A percentile compares a stretch with the other conserved stretches of the same genome.
These are phyloP conservation scores for Rhodocollybia butyracea DNA, from an alignment of 768 basidiomycete species.

Conservation along the genomic window DNA sequence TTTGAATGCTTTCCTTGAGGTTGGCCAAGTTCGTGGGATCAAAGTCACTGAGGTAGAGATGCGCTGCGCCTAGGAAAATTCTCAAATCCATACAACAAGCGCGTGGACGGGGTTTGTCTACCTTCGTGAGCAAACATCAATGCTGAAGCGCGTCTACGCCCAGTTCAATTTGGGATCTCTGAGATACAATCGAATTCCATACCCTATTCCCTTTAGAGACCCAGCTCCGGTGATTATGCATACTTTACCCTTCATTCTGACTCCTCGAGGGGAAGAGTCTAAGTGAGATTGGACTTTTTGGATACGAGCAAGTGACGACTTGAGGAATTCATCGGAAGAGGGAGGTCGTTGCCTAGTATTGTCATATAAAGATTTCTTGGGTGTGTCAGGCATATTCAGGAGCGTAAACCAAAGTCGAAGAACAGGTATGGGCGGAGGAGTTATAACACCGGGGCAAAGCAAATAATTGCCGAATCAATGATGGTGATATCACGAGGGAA, in stretches of 20 bases:
- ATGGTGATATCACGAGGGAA: too few species aligned
- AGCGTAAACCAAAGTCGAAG: neutral
- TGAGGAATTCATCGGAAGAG: slow-evolving; percentile 47
- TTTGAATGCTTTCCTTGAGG: slow-evolving; percentile 65
- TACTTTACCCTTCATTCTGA: slow-evolving; percentile 70
- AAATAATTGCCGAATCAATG: too few species aligned
- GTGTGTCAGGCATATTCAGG: neutral
- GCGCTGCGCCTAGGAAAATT: slow-evolving; percentile 56
- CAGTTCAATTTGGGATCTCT: slow-evolving; percentile 4
- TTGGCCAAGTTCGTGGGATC: slow-evolving; percentile 63
- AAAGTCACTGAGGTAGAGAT: slow-evolving; percentile 75
- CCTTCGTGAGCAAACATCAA: slow-evolving; percentile 81
- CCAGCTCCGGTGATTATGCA: slow-evolving; percentile 88
- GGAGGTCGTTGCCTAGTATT: slow-evolving; percentile 21
- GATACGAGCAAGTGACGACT: slow-evolving; percentile 63
- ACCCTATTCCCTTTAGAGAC: slow-evolving; percentile 89
- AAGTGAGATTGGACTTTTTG: slow-evolving; percentile 69
- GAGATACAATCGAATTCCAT: slow-evolving; percentile 19
- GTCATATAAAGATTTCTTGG: slow-evolving; percentile 33
- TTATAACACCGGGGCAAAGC: neutral
- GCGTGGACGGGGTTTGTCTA: slow-evolving; percentile 20
- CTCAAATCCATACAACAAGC: neutral
- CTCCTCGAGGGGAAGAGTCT: slow-evolving; percentile 44
- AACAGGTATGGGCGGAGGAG: neutral
- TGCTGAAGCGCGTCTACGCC: slow-evolving; percentile 62